These are phyloP conservation scores for Ophiostoma tasmaniense DNA, from an alignment of 2,329 filamentous ascomycete genomes.

Conservation along the genomic window DNA sequence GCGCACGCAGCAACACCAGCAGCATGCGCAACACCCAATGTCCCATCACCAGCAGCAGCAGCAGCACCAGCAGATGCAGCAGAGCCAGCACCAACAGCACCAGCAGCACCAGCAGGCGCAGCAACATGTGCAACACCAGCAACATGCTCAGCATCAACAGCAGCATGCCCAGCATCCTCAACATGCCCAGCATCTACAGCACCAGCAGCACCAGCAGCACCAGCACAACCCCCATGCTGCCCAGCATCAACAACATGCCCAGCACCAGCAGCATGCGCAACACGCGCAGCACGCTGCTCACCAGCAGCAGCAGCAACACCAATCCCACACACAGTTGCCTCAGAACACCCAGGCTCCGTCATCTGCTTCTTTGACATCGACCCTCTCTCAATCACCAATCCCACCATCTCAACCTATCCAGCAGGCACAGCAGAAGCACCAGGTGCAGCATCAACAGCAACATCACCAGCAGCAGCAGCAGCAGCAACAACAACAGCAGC, in stretches of 20 bases:
- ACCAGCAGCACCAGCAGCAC: conserved; percentile 28
- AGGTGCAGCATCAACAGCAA: conserved; percentile 12
- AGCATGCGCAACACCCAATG: conserved; percentile 19
- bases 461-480: conserved; percentile 16
- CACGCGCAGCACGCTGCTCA: conserved; percentile 18
- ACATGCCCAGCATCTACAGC: conserved; percentile 21
- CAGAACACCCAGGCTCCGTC: conserved; percentile 20
- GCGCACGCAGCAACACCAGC: conserved; percentile 24
- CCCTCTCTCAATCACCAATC: conserved; percentile 36
- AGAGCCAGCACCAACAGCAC: conserved; percentile 18
- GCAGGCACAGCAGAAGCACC: conserved; percentile 9
- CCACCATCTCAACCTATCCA: conserved; percentile 29
- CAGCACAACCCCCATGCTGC: conserved; percentile 24
- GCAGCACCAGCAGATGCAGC: conserved; percentile 14
- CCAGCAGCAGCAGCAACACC: conserved; percentile 20
- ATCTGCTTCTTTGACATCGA: conserved; percentile 38
- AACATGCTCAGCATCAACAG: conserved; percentile 17
- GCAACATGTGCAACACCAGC: conserved; percentile 17
- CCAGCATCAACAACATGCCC: conserved; percentile 21
- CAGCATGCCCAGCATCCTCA: conserved; percentile 16
- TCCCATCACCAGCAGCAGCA: conserved; percentile 17
- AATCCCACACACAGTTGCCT: conserved; percentile 17
- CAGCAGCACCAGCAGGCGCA: conserved; percentile 15
- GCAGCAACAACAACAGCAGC: conserved; percentile 18
- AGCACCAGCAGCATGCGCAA: conserved; percentile 20